phyloP scores from a whole-genome alignment of 495 filamentous ascomycete genomes.

The Schizothecium vesticola region DNA sequence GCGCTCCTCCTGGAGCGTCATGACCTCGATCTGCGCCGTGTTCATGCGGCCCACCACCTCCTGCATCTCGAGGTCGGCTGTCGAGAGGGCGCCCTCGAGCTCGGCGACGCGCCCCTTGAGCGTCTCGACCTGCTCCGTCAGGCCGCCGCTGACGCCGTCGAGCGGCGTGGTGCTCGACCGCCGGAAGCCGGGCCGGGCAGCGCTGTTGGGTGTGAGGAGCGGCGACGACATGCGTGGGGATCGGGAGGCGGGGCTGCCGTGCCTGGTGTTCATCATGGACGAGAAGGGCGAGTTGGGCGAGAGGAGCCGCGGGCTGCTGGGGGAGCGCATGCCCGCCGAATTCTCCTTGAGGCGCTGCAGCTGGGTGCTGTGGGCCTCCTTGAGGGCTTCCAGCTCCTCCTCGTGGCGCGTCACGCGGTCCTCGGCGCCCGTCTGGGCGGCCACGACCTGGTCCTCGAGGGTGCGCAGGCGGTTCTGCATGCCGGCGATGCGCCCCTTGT shows the following conservation, averaged over 20 bases:
- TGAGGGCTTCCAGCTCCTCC: constrained; percentile 69
- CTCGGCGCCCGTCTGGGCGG: constrained; percentile 81
- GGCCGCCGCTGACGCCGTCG: constrained; percentile 35
- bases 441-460: constrained; percentile 77
- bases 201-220: constrained; percentile 10
- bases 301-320: constrained; percentile 40
- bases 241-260: constrained; percentile 24
- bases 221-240: constrained; percentile 45
- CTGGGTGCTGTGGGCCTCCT: constrained; percentile 72
- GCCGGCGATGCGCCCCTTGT: constrained; percentile 71
- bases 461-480: constrained; percentile 73
- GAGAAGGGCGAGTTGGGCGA: constrained; percentile 55
- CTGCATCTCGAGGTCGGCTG: constrained; percentile 91
- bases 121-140: constrained; percentile 63
- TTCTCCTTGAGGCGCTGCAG: constrained; percentile 65
- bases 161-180: constrained; percentile 35
- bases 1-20: constrained; percentile 83
- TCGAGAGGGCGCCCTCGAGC: constrained; percentile 72
- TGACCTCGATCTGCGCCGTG: constrained; percentile 87
- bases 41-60: constrained; percentile 91
- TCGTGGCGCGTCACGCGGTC: constrained; percentile 77
- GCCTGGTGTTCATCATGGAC: constrained; percentile 52
- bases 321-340: constrained; percentile 32
- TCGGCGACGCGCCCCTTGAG: constrained; percentile 61
- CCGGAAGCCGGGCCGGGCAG: constrained; percentile 20